Evolutionary conservation across 106 monocot species (phyloP).

Genomic region (Amphibolis antarctica): DNA sequence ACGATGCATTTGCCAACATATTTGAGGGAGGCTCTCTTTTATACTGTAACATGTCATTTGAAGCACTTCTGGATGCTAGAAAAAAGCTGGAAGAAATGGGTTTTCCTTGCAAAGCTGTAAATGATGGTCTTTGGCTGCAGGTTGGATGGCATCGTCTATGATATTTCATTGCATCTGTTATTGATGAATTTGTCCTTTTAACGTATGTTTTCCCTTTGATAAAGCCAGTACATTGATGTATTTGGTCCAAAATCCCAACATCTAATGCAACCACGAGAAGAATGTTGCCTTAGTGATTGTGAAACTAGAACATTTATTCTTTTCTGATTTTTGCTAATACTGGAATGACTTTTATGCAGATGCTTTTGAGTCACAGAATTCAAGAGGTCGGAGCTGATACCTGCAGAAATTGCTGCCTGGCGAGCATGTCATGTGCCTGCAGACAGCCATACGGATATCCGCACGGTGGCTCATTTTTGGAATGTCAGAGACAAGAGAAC

Average conservation of each 20-base stretch:
- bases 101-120: constrained; percentile 97
- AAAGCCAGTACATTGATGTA: too few species aligned
- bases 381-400: constrained; percentile 81
- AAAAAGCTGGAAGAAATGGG: constrained; percentile 94
- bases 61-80: constrained; percentile 71
- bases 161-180: background rate
- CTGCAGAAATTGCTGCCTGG: constrained; percentile 79
- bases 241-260: too few species aligned
- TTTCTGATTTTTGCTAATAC: background rate
- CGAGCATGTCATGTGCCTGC: constrained; percentile 65
- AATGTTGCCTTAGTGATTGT: too few species aligned
- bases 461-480: constrained; percentile 29
- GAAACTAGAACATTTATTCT: too few species aligned
- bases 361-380: constrained; percentile 82
- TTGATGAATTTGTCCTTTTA: background rate
- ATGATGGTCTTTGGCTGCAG: constrained; percentile 99
- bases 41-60: constrained; percentile 96
- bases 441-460: constrained; percentile 62
- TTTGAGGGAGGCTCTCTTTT: constrained; percentile 95
- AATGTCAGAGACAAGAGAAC: constrained; percentile 66
- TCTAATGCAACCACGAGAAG: too few species aligned
- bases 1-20: constrained; percentile 62
- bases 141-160: constrained; percentile 18
- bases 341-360: constrained; percentile 39
- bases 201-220: too few species aligned